phyloP scores from a whole-genome alignment of 495 filamentous ascomycete species.

The Xylaria scruposa region DNA sequence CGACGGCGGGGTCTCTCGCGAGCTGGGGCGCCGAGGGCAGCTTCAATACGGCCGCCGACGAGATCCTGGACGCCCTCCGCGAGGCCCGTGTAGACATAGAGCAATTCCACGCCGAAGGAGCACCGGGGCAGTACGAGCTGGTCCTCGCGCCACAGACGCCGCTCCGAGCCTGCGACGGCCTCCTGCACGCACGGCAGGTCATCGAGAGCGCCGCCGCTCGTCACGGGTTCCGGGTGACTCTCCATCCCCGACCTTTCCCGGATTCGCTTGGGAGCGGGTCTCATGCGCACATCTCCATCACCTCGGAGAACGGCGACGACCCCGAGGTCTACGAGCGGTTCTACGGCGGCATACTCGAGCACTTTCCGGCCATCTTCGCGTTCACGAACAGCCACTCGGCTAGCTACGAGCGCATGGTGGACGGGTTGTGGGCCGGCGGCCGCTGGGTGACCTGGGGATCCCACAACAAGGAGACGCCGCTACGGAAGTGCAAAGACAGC shows the following conservation, averaged over 20 bases:
- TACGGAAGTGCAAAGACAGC: conserved; percentile 64
- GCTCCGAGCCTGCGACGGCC: conserved; percentile 71
- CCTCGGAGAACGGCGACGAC: conserved; percentile 45
- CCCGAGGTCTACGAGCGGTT: conserved; percentile 59
- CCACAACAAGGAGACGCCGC: conserved; percentile 73
- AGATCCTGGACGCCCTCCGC: conserved; percentile 68
- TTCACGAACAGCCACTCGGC: conserved; percentile 65
- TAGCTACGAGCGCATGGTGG: conserved; percentile 68
- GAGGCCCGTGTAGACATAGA: conserved; percentile 72
- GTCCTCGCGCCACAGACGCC: conserved; percentile 70
- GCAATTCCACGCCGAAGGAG: conserved; percentile 79
- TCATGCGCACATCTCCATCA: conserved; percentile 73
- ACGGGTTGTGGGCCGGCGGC: conserved; percentile 76
- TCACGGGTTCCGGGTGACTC: conserved; percentile 71
- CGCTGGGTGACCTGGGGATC: conserved; percentile 78
- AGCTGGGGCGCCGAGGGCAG: conserved; percentile 42
- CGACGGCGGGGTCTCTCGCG: conserved; percentile 61
- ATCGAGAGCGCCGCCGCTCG: conserved; percentile 64
- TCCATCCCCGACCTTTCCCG: conserved; percentile 74
- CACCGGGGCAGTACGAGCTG: conserved; percentile 82
- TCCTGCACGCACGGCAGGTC: conserved; percentile 75
- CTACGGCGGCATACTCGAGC: conserved; percentile 70
- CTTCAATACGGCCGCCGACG: conserved; percentile 42
- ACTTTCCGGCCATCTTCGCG: conserved; percentile 69
- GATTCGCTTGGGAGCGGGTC: conserved; percentile 66